Evolutionary conservation across 257 asterid genomes (phyloP).

Genomic region (Haberlea rhodopensis): DNA sequence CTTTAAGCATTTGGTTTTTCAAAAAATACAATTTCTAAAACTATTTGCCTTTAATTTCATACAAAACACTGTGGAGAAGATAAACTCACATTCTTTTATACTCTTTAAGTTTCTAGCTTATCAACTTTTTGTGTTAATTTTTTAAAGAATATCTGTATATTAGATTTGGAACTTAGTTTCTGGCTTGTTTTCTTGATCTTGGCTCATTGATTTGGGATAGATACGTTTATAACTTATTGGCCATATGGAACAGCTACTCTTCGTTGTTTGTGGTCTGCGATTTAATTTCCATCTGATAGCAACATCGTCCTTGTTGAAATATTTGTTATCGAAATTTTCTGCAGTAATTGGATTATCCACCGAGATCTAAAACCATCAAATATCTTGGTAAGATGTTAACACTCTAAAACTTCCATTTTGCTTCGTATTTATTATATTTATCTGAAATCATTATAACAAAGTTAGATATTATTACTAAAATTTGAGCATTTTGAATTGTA

Average conservation of each 20-base stretch:
- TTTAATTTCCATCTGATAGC: not conserved
- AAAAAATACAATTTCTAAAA: constrained; percentile 3
- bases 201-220: constrained; percentile 10
- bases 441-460: constrained; percentile 3
- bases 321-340: constrained; percentile 26
- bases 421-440: not conserved
- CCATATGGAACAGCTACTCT: not conserved
- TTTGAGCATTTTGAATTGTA: constrained; percentile 6
- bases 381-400: constrained; percentile 60
- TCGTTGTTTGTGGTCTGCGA: constrained; percentile 14
- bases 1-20: constrained; percentile 4
- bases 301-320: constrained; percentile 16
- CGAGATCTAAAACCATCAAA: constrained; percentile 98
- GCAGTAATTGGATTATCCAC: constrained; percentile 97
- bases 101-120: constrained; percentile 6
- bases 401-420: constrained; percentile 11
- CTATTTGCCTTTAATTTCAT: not conserved
- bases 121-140: not conserved
- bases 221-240: not conserved
- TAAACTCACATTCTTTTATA: not conserved
- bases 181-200: not conserved
- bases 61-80: not conserved
- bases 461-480: constrained; percentile 2
- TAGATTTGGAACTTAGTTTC: not conserved
- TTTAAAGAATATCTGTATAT: not conserved